Percentiles rank a stretch among this genome's conserved stretches.
Evolutionary conservation across 345 rosid species (phyloP).

Genomic region (Excoecaria cochinchinensis): DNA sequence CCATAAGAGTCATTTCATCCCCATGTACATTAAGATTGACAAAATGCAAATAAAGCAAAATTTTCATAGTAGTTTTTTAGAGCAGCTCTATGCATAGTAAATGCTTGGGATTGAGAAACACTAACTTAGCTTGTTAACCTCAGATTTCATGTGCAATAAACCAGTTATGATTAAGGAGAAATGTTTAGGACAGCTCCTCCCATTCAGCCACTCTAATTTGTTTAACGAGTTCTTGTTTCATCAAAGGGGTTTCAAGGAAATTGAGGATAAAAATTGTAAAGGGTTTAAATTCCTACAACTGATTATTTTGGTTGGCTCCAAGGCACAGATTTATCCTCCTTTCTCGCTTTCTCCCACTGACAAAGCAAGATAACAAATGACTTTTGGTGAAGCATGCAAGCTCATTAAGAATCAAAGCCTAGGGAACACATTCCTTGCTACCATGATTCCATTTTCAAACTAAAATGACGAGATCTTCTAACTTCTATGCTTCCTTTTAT

Average conservation of each 20-base stretch:
- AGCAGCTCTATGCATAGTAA: background rate
- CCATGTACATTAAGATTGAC: background rate
- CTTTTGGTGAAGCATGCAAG: background rate
- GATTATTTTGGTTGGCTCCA: background rate
- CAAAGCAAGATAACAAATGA: no score
- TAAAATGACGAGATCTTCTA: background rate
- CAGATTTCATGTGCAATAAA: background rate
- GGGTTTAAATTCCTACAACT: background rate
- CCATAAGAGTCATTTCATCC: background rate
- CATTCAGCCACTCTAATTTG: background rate
- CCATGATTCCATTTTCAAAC: background rate
- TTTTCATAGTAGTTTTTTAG: background rate
- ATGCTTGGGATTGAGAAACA: background rate
- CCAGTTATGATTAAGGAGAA: background rate
- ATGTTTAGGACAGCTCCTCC: background rate
- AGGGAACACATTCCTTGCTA: background rate
- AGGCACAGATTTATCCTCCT: conserved; percentile 1
- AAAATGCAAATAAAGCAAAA: background rate
- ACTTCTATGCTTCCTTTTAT: background rate
- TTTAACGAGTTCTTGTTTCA: background rate
- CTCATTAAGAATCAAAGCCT: background rate
- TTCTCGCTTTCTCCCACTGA: no score
- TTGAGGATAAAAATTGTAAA: background rate
- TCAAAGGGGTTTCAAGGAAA: background rate
- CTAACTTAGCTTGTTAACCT: background rate